These are phyloP conservation scores for Cucumis melo DNA, from an alignment of 306 rosid genomes.

Conservation along the genomic window DNA sequence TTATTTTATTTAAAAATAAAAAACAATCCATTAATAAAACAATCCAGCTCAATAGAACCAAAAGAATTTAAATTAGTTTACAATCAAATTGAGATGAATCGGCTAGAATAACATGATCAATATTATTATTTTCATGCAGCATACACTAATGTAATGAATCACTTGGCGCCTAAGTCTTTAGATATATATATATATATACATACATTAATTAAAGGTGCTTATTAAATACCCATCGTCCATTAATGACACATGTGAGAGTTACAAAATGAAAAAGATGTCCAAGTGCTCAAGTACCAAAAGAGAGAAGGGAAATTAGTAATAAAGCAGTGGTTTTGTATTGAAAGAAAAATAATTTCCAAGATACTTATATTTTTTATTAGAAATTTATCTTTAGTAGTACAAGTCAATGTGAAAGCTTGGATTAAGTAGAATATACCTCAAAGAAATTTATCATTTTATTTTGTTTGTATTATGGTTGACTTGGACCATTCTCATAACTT, in stretches of 20 bases:
- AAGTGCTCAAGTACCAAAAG: not conserved
- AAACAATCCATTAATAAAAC: no score
- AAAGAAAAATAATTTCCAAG: not conserved
- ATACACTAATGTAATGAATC: not conserved
- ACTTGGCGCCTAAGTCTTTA: not conserved
- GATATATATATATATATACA: no score
- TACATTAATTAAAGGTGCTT: no score
- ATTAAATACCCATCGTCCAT: not conserved
- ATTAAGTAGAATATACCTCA: not conserved
- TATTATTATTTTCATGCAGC: not conserved
- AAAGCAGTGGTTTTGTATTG: not conserved
- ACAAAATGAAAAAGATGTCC: no score
- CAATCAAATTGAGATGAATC: not conserved
- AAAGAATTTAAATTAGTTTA: no score
- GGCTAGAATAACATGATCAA: not conserved
- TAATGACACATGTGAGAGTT: not conserved
- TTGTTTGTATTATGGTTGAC: conserved; percentile 1
- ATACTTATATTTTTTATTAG: no score
- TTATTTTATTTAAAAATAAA: no score
- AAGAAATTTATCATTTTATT: not conserved
- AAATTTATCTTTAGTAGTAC: not conserved
- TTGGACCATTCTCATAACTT: not conserved
- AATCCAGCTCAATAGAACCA: no score
- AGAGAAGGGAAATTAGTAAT: not conserved
- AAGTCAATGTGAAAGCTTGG: conserved; percentile 3